These are phyloP conservation scores for Scytalidium lignicola DNA, from an alignment of 2,329 filamentous ascomycete genomes.

Conservation along the genomic window DNA sequence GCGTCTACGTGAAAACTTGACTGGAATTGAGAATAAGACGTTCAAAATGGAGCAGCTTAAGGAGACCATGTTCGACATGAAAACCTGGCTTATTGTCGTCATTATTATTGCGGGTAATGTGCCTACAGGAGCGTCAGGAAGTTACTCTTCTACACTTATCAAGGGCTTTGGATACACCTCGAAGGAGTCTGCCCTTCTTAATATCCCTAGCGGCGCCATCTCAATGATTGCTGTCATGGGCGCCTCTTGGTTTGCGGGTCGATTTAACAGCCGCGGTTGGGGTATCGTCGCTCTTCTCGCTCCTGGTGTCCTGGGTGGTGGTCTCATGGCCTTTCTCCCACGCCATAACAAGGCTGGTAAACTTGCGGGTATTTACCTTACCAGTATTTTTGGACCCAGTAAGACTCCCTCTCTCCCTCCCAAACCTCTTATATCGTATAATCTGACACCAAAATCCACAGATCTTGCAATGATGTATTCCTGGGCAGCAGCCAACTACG, in stretches of 20 bases:
- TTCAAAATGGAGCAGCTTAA: constrained; percentile 12
- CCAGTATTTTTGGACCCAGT: constrained; percentile 36
- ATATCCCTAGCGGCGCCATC: constrained; percentile 38
- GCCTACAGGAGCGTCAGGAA: too few relatives aligned
- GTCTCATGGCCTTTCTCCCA: constrained; percentile 32
- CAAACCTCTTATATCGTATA: too few relatives aligned
- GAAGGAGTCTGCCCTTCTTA: constrained; percentile 37
- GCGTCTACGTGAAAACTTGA: constrained; percentile 16
- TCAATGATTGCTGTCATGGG: constrained; percentile 35
- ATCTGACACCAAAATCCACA: too few relatives aligned
- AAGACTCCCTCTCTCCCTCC: too few relatives aligned
- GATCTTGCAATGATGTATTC: constrained; percentile 34
- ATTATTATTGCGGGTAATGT: too few relatives aligned
- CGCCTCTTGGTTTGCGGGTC: constrained; percentile 35
- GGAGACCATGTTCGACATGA: constrained; percentile 36
- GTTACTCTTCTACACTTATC: constrained; percentile 2
- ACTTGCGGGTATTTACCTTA: constrained; percentile 38
- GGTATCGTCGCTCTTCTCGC: constrained; percentile 37
- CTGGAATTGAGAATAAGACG: constrained; percentile 6
- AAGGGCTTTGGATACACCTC: constrained; percentile 35
- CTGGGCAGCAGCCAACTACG: constrained; percentile 13
- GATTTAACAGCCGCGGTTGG: constrained; percentile 33
- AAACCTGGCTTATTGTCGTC: constrained; percentile 30
- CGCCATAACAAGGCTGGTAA: constrained; percentile 34
- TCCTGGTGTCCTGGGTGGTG: constrained; percentile 40